Evolutionary conservation across 2,329 filamentous ascomycete species (phyloP), one percentile per base, ranked within the genome.

Genomic region (Aureobasidium sp.): DNA sequence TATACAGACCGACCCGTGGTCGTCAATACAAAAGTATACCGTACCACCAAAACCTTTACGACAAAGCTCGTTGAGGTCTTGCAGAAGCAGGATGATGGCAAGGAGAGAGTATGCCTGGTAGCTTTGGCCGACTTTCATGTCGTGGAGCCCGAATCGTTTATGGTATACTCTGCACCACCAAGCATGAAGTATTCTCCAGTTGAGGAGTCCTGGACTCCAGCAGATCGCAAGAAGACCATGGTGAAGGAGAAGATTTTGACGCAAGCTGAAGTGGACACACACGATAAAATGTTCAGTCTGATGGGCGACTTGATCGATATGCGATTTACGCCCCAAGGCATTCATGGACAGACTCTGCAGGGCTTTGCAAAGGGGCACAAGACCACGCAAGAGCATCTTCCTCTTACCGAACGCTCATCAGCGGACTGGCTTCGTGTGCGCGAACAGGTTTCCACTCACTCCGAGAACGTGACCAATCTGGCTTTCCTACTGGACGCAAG

Each of bases 61-160:
- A 82, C 79, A 0, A 71, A 78, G 2, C 71, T 76, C 4, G 75
- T 82, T 3, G 71, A 78, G 62, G 73, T 81, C 34, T 73, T 69
- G 57, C 80, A 82, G 61, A 65, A 68, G 29, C 72, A 72, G 21
- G 67, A 74, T 0, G 68, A 75, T 54, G 76, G 75, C 10, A 62
- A 67, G 3, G 61, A 68, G 6, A 73, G 80, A 30, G 60, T 69
- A 0, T 79, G 77, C 54, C 64, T 81, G 34, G 73, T 79, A 55
- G 66, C 79, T 0, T 65, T 78, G 1, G 75, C 74, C 0, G 80
- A 82, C 60, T 82, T 82, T 59, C 79, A 81, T 32, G 66, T 72
- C 5, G 64, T 66, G 7, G 79, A 81, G 63, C 64, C 70, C 1
- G 70, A 69, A 0, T 62, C 55, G 2, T 29, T 74, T 2, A 53